phyloP scores from a whole-genome alignment of 2,329 filamentous ascomycete species.

The Biscogniauxia marginata region DNA sequence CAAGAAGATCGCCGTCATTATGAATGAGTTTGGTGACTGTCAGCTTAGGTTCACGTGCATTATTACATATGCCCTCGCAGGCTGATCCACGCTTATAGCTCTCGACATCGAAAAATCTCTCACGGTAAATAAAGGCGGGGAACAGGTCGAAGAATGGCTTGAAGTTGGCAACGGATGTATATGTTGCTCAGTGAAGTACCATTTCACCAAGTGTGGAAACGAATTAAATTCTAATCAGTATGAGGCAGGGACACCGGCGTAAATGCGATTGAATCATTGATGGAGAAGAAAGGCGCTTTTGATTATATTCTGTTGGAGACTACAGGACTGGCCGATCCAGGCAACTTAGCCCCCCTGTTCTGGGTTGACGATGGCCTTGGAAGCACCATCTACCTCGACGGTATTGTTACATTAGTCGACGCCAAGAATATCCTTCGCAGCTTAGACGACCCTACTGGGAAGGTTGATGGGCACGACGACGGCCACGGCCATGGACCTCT shows the following conservation, averaged over 20 bases:
- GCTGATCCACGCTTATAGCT: conserved; percentile 47
- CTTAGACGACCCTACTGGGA: conserved; percentile 68
- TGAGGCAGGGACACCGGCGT: conserved; percentile 76
- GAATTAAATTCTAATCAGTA: conserved; percentile 24
- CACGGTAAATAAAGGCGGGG: conserved; percentile 80
- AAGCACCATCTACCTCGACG: conserved; percentile 93
- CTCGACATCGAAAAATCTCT: conserved; percentile 95
- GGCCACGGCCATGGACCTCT: conserved; percentile 59
- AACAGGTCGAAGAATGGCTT: conserved; percentile 90
- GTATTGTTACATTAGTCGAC: conserved; percentile 93
- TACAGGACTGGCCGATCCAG: conserved; percentile 90
- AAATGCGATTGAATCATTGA: conserved; percentile 90
- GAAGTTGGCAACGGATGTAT: conserved; percentile 96
- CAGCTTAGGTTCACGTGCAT: conserved; percentile 33
- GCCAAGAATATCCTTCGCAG: conserved; percentile 86
- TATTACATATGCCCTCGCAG: neutral
- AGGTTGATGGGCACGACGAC: conserved; percentile 52
- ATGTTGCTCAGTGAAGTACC: conserved; percentile 91
- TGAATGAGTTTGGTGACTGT: conserved; percentile 91
- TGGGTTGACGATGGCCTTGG: conserved; percentile 97
- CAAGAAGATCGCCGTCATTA: conserved; percentile 96
- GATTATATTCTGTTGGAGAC: conserved; percentile 98
- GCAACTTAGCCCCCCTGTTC: conserved; percentile 92
- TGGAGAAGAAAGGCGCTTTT: conserved; percentile 90
- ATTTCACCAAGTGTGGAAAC: neutral